phyloP scores from a whole-genome alignment of 495 filamentous ascomycete species.

The Sabuloglossum arenarium region DNA sequence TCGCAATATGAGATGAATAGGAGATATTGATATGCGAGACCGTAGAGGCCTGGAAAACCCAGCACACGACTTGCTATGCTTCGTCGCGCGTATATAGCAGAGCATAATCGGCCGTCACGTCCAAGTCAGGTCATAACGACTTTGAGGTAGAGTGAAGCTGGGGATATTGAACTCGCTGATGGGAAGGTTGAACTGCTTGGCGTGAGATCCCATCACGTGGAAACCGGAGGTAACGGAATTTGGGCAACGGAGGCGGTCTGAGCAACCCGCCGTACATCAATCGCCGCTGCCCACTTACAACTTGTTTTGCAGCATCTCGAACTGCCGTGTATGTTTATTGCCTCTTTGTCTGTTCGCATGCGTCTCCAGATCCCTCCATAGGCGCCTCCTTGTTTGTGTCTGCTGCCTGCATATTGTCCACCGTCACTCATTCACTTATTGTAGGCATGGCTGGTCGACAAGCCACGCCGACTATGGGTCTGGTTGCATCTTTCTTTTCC shows the following conservation, averaged over 20 bases:
- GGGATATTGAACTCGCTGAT: background rate
- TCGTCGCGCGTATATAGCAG: background rate
- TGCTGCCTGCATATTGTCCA: background rate
- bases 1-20: background rate
- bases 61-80: background rate
- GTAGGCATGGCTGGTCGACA: background rate
- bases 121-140: background rate
- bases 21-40: background rate
- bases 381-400: background rate
- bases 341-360: background rate
- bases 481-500: background rate
- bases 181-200: background rate
- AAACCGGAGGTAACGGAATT: too few relatives aligned
- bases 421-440: background rate
- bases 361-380: background rate
- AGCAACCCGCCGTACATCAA: too few relatives aligned
- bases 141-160: background rate
- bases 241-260: too few relatives aligned
- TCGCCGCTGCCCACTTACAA: too few relatives aligned
- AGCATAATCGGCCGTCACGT: slow-evolving; percentile 1
- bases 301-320: too few relatives aligned
- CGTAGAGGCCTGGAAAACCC: background rate
- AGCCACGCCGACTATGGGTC: background rate
- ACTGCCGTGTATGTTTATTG: background rate
- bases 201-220: too few relatives aligned